A percentile compares a stretch with the other conserved stretches of the same genome.
Evolutionary conservation across 2,329 filamentous ascomycete species (phyloP).

Genomic region (Monilinia vaccinii-corymbosi): DNA sequence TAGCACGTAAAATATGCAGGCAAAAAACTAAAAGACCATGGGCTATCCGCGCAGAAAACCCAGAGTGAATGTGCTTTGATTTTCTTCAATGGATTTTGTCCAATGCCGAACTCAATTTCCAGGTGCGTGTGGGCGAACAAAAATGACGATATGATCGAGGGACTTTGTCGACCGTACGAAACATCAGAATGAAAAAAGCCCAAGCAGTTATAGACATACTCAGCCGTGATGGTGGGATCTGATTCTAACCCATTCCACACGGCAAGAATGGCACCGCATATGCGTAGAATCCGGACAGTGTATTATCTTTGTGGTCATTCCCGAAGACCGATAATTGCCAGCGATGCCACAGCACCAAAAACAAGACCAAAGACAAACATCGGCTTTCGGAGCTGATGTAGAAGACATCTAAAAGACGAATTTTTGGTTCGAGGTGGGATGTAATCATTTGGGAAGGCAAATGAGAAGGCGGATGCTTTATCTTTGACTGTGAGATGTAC

Average conservation of each 20-base stretch:
- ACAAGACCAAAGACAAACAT: not conserved
- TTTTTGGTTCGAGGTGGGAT: not conserved
- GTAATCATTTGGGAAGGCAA: not conserved
- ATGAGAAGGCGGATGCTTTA: not conserved
- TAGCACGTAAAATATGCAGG: not conserved
- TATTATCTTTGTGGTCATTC: constrained; percentile 2
- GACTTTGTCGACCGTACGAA: not conserved
- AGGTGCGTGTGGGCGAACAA: not conserved
- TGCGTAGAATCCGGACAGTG: not conserved
- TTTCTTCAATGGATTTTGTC: not conserved
- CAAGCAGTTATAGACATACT: not conserved
- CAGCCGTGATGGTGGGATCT: not conserved
- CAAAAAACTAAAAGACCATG: not conserved
- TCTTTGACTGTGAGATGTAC: not conserved
- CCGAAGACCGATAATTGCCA: not conserved
- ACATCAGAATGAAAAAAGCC: not conserved
- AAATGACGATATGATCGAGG: not conserved
- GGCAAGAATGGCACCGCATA: not conserved
- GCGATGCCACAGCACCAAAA: not conserved
- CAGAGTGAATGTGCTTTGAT: not conserved
- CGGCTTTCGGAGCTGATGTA: not conserved
- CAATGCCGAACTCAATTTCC: not conserved
- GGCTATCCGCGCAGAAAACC: not conserved
- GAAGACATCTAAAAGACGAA: not conserved
- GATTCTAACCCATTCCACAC: not conserved